Evolutionary conservation across 108 stramenopile genomes (phyloP).

Genomic region (Skeletonema potamos): DNA sequence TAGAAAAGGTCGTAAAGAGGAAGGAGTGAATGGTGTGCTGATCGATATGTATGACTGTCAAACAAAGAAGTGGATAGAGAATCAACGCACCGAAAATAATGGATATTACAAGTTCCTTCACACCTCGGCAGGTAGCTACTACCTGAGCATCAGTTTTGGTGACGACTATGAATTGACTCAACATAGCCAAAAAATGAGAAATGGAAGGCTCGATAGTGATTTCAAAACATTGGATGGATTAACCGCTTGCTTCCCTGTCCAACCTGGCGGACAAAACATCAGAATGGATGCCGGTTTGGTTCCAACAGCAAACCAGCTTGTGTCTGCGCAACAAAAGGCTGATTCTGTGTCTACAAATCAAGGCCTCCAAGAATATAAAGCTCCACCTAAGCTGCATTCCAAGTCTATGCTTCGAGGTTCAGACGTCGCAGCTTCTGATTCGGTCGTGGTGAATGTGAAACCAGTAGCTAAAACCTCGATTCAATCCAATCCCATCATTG

Average conservation of each 20-base stretch:
- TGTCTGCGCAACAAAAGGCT: background rate
- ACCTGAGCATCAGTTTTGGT: background rate
- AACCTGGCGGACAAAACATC: background rate
- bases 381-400: background rate
- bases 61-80: constrained; percentile 10
- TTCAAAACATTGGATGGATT: background rate
- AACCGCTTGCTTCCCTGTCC: background rate
- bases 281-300: background rate
- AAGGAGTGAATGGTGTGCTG: constrained; percentile 5
- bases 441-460: constrained; percentile 12
- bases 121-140: background rate
- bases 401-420: constrained; percentile 12
- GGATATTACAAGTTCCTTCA: constrained; percentile 12
- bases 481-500: background rate
- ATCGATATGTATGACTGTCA: constrained; percentile 27
- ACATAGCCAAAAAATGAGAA: background rate
- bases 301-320: background rate
- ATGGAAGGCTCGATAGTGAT: background rate
- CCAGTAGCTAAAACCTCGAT: constrained; percentile 19
- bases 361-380: background rate
- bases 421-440: constrained; percentile 3
- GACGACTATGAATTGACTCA: background rate
- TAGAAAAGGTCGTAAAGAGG: constrained; percentile 1
- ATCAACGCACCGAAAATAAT: constrained; percentile 9
- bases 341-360: background rate